A percentile compares a stretch with the other conserved stretches of the same genome.
These are phyloP conservation scores for Larix kaempferi DNA, from an alignment of 75 land plant genomes.

Conservation along the genomic window DNA sequence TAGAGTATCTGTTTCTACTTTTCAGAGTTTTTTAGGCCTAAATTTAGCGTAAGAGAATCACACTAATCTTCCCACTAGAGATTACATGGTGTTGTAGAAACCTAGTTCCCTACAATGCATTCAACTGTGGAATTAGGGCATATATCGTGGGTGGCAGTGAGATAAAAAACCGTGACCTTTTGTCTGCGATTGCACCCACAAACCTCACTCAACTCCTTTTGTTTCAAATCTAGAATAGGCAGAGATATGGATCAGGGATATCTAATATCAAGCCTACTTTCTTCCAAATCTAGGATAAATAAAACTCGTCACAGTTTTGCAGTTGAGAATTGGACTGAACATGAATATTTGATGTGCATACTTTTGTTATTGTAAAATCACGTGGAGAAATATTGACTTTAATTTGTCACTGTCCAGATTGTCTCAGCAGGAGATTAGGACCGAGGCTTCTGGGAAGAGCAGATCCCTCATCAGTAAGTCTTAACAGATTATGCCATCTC, in stretches of 20 bases:
- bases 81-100: neutral
- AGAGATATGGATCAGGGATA: neutral
- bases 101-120: neutral
- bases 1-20: neutral
- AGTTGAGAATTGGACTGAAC: neutral
- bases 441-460: constrained; percentile 65
- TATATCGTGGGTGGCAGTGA: neutral
- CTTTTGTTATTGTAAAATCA: neutral
- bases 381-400: neutral
- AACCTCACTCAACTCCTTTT: neutral
- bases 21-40: neutral
- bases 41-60: neutral
- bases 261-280: neutral
- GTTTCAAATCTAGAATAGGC: neutral
- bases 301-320: neutral
- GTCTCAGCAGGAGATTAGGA: constrained; percentile 80
- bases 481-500: neutral
- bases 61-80: neutral
- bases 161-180: neutral
- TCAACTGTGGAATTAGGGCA: neutral
- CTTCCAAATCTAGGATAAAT: neutral
- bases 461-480: constrained; percentile 59
- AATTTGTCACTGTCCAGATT: constrained; percentile 46
- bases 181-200: neutral
- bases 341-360: neutral